Percentiles rank a stretch among this genome's conserved stretches.
Evolutionary conservation across 2,329 filamentous ascomycete genomes (phyloP).

Genomic region (Aspergillus melleus): DNA sequence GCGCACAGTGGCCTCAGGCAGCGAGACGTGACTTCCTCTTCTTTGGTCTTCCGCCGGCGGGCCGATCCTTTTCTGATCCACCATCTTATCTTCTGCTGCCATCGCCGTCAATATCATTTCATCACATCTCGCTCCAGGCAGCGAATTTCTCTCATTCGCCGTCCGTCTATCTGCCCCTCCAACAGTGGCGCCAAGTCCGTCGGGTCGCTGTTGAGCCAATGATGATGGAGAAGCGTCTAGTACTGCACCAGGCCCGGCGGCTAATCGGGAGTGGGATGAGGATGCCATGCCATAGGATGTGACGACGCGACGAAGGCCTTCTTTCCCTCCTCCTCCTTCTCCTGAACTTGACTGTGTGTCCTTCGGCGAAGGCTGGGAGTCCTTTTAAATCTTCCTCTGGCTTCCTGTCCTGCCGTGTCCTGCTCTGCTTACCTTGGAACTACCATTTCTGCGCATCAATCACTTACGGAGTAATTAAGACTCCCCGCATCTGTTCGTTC

Average conservation of each 20-base stretch:
- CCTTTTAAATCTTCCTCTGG: not conserved
- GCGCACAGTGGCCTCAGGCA: not conserved
- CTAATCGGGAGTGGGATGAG: constrained; percentile 6
- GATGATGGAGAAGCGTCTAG: constrained; percentile 9
- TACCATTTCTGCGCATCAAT: not conserved
- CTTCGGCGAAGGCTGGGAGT: not conserved
- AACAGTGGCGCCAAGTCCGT: constrained; percentile 4
- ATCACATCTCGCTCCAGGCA: not conserved
- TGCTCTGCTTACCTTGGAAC: not conserved
- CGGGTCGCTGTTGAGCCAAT: constrained; percentile 13
- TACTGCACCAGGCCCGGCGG: constrained; percentile 15
- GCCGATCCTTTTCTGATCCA: constrained; percentile 2
- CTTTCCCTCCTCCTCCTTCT: constrained; percentile 2
- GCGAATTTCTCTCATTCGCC: constrained; percentile 1
- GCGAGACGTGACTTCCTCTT: not conserved
- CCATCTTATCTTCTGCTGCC: not conserved
- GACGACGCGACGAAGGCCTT: not conserved
- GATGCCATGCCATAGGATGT: not conserved
- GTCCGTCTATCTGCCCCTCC: constrained; percentile 9
- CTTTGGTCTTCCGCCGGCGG: constrained; percentile 8
- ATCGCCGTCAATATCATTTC: not conserved
- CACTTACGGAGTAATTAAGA: not conserved
- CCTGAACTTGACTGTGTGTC: not conserved
- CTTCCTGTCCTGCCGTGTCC: not conserved
- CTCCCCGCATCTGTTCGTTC: not conserved